Percentiles rank a stretch among this genome's conserved stretches.
These are phyloP conservation scores for Rhizopus arrhizus DNA, from an alignment of 371 early-diverging fungal genomes.

Conservation along the genomic window DNA sequence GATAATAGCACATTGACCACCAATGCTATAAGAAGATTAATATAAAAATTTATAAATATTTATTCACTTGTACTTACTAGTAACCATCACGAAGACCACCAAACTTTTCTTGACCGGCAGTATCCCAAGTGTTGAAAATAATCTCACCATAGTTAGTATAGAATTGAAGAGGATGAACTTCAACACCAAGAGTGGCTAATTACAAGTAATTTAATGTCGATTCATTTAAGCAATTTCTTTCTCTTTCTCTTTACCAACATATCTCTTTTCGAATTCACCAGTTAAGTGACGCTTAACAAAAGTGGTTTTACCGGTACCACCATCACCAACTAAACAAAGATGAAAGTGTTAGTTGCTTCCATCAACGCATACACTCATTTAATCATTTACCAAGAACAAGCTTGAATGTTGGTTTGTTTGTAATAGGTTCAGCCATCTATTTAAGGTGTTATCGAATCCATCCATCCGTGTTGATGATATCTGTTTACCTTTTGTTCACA, in stretches of 20 bases:
- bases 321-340: slow-evolving; percentile 88
- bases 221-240: neutral
- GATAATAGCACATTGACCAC: slow-evolving; percentile 99
- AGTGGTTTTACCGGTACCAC: slow-evolving; percentile 99
- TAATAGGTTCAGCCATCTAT: too few species aligned
- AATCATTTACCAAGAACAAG: too few species aligned
- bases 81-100: slow-evolving; percentile 99
- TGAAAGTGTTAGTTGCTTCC: too few species aligned
- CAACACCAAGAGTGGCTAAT: slow-evolving; percentile 99
- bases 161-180: slow-evolving; percentile 97
- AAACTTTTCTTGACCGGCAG: slow-evolving; percentile 99
- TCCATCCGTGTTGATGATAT: too few species aligned
- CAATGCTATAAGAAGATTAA: slow-evolving; percentile 66
- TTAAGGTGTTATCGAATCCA: too few species aligned
- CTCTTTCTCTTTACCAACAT: slow-evolving; percentile 78
- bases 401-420: too few species aligned
- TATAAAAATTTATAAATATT: neutral
- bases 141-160: slow-evolving; percentile 97
- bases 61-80: slow-evolving; percentile 72
- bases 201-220: neutral
- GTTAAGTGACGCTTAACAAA: slow-evolving; percentile 99
- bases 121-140: slow-evolving; percentile 99
- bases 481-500: too few species aligned
- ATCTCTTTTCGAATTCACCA: slow-evolving; percentile 99
- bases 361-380: too few species aligned